phyloP scores from a whole-genome alignment of 441 rosid genomes.

The Flueggea neowawraea region DNA sequence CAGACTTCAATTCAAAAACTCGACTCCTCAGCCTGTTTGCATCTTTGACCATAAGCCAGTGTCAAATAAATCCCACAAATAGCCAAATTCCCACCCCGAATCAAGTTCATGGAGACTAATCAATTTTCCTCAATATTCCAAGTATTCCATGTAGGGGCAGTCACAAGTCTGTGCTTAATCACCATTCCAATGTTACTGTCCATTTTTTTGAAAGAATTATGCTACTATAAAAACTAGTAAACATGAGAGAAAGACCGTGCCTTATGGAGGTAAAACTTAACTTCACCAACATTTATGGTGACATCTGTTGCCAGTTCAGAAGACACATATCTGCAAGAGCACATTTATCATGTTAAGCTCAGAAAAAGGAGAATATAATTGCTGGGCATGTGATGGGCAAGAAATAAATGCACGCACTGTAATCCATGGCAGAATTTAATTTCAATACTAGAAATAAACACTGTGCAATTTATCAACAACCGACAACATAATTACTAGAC shows the following conservation, averaged over 20 bases:
- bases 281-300: constrained; percentile 65
- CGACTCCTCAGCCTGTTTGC: too few relatives aligned
- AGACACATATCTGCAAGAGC: constrained; percentile 56
- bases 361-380: constrained; percentile 1
- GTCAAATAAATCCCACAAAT: too few relatives aligned
- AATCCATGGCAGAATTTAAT: too few relatives aligned
- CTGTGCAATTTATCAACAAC: background rate
- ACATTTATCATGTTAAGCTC: constrained; percentile 20
- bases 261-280: constrained; percentile 89
- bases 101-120: too few relatives aligned
- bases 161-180: too few relatives aligned
- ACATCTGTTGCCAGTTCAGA: constrained; percentile 83
- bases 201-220: background rate
- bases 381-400: constrained; percentile 2
- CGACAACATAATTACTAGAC: background rate
- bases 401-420: background rate
- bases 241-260: constrained; percentile 25
- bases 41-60: too few relatives aligned
- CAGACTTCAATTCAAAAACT: too few relatives aligned
- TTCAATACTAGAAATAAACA: too few relatives aligned
- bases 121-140: too few relatives aligned
- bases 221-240: background rate
- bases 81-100: too few relatives aligned
- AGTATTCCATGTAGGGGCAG: too few relatives aligned
- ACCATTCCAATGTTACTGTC: too few relatives aligned